phyloP scores from a whole-genome alignment of 208 protist species.

The Acanthamoeba polyphaga region DNA sequence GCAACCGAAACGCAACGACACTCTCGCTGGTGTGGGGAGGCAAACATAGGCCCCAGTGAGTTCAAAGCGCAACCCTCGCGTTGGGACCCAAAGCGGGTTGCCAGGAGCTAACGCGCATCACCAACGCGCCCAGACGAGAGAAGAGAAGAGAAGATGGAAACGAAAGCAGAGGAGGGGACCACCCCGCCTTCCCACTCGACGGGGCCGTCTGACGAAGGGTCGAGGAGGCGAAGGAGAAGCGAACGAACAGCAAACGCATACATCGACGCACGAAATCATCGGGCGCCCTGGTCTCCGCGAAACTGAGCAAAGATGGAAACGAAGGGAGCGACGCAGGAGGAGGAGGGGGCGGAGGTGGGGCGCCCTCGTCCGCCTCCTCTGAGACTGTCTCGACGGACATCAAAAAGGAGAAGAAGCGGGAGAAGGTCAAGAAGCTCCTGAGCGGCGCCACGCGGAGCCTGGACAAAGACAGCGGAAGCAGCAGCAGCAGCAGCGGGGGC shows the following conservation, averaged over 20 bases:
- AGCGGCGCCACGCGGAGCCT: neutral
- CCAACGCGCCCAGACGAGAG: neutral
- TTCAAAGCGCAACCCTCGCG: too few species aligned
- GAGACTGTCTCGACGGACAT: neutral
- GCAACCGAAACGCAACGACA: too few species aligned
- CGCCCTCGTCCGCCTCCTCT: neutral
- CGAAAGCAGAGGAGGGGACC: neutral
- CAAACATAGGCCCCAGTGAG: too few species aligned
- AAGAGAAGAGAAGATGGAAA: neutral
- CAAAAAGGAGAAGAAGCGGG: neutral
- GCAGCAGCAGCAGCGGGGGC: neutral
- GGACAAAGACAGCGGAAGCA: neutral
- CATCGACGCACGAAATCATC: neutral
- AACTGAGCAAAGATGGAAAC: neutral
- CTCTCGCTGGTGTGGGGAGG: too few species aligned
- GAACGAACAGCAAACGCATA: neutral
- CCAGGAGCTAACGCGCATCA: neutral
- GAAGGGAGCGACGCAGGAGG: neutral
- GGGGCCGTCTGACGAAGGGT: neutral
- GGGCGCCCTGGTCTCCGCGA: neutral
- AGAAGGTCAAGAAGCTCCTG: conserved; percentile 19
- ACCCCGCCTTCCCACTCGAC: neutral
- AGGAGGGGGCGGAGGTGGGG: too few species aligned
- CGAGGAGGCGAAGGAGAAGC: neutral
- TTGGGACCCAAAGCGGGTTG: too few species aligned